These are phyloP conservation scores for Aspergillus homomorphus DNA, from an alignment of 495 filamentous ascomycete genomes.

Conservation along the genomic window DNA sequence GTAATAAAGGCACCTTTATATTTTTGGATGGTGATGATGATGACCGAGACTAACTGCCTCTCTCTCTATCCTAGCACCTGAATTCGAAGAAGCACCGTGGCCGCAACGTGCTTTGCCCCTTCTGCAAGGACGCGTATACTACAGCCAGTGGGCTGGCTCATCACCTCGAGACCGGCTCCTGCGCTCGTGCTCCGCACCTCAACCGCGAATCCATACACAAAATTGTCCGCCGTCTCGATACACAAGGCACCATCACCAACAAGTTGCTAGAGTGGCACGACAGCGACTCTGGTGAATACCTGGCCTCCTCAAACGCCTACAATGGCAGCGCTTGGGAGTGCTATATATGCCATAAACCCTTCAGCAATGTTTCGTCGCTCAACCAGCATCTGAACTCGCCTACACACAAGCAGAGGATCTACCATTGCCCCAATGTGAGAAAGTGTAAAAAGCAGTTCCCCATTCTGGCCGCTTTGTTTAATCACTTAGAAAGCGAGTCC, in stretches of 20 bases:
- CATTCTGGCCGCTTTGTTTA: slow-evolving; percentile 48
- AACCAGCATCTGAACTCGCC: slow-evolving; percentile 39
- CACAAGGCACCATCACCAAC: slow-evolving; percentile 38
- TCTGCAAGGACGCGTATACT: slow-evolving; percentile 39
- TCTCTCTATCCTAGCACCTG: slow-evolving; percentile 32
- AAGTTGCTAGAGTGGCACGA: slow-evolving; percentile 36
- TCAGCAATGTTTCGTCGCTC: slow-evolving; percentile 20
- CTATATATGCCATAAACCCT: slow-evolving; percentile 43
- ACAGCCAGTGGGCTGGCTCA: slow-evolving; percentile 42
- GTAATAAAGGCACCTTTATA: slow-evolving; percentile 23
- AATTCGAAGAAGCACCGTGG: slow-evolving; percentile 42
- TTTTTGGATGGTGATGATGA: neutral
- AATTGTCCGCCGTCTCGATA: slow-evolving; percentile 32
- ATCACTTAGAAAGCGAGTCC: slow-evolving; percentile 54
- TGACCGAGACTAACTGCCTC: slow-evolving; percentile 4
- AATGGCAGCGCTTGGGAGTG: slow-evolving; percentile 44
- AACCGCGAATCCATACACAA: slow-evolving; percentile 39
- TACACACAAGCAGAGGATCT: slow-evolving; percentile 44
- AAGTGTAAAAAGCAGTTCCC: slow-evolving; percentile 45
- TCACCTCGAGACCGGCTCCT: slow-evolving; percentile 46
- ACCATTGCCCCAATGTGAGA: slow-evolving; percentile 50
- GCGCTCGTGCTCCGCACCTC: slow-evolving; percentile 29
- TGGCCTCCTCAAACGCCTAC: slow-evolving; percentile 26
- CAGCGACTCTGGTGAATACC: slow-evolving; percentile 17
- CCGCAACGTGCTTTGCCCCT: slow-evolving; percentile 34